These are phyloP conservation scores for Wallacemonas collosoma DNA, from an alignment of 208 protist genomes.

Conservation along the genomic window DNA sequence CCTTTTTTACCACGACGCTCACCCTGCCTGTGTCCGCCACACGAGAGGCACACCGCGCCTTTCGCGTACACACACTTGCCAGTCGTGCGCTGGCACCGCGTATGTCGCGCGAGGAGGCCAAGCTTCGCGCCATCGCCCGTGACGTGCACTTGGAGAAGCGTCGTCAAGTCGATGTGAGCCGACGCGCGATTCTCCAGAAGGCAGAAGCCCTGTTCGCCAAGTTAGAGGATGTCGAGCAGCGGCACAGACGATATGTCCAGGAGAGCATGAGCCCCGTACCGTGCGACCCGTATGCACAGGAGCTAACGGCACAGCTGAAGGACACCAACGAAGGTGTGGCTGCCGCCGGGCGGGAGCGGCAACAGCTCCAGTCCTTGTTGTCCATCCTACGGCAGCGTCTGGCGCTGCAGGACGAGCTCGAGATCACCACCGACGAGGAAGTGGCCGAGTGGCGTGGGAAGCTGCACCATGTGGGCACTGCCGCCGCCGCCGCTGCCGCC, in stretches of 20 bases:
- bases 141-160: slow-evolving; percentile 40
- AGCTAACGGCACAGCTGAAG: slow-evolving; percentile 58
- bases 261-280: slow-evolving; percentile 75
- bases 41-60: slow-evolving; percentile 24
- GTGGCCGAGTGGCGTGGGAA: slow-evolving; percentile 39
- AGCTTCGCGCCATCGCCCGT: slow-evolving; percentile 31
- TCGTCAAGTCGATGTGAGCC: slow-evolving; percentile 27
- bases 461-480: slow-evolving; percentile 1
- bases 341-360: slow-evolving; percentile 39
- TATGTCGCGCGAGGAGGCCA: slow-evolving; percentile 34
- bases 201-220: slow-evolving; percentile 32
- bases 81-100: slow-evolving; percentile 36
- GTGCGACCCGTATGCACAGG: slow-evolving; percentile 69
- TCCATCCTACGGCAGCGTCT: slow-evolving; percentile 65
- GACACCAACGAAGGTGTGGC: slow-evolving; percentile 57
- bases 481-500: not conserved
- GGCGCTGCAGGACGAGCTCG: slow-evolving; percentile 60
- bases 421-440: slow-evolving; percentile 65
- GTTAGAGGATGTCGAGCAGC: slow-evolving; percentile 36
- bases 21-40: slow-evolving; percentile 23
- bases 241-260: slow-evolving; percentile 53
- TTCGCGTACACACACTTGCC: slow-evolving; percentile 35
- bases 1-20: slow-evolving; percentile 1
- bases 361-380: slow-evolving; percentile 40
- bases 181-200: slow-evolving; percentile 27